Percentiles rank a stretch among this genome's conserved stretches.
These are phyloP conservation scores for Colletotrichum sp. DNA, from an alignment of 2,329 filamentous ascomycete genomes.

Conservation along the genomic window DNA sequence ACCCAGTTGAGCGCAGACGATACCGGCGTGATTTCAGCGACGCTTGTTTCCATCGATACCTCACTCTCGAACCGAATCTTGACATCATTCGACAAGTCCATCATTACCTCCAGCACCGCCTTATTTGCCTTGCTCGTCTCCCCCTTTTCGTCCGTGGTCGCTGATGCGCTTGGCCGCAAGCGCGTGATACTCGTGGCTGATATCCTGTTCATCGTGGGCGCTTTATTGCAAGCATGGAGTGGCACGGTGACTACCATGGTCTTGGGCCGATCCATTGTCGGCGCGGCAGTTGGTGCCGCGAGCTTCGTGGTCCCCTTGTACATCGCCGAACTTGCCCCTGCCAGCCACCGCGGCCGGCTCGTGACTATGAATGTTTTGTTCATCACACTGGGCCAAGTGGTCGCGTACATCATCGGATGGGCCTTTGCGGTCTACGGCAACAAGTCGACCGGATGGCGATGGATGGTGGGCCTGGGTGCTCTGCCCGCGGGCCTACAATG, in stretches of 20 bases:
- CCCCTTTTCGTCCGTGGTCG: constrained; percentile 67
- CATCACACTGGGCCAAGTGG: constrained; percentile 85
- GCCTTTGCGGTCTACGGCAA: constrained; percentile 62
- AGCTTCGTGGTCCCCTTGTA: constrained; percentile 87
- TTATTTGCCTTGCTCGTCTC: constrained; percentile 69
- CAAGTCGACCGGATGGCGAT: constrained; percentile 73
- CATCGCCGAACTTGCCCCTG: constrained; percentile 84
- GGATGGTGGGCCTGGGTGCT: constrained; percentile 88
- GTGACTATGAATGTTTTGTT: constrained; percentile 84
- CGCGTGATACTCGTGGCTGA: constrained; percentile 68
- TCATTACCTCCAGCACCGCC: constrained; percentile 73
- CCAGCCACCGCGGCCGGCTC: constrained; percentile 75
- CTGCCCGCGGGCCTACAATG: constrained; percentile 76
- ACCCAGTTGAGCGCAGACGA: constrained; percentile 50
- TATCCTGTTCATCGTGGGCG: constrained; percentile 70
- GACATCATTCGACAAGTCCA: constrained; percentile 68
- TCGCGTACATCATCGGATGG: constrained; percentile 88
- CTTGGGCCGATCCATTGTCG: constrained; percentile 69
- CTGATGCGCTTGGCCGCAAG: constrained; percentile 65
- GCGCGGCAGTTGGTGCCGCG: constrained; percentile 74
- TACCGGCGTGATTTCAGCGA: constrained; percentile 72
- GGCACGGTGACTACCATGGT: constrained; percentile 68
- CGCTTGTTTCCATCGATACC: constrained; percentile 65
- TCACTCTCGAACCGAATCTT: constrained; percentile 62
- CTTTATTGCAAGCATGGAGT: constrained; percentile 66